These are phyloP conservation scores for Aureobasidium sp. DNA, from an alignment of 2,329 filamentous ascomycete genomes.

Conservation along the genomic window DNA sequence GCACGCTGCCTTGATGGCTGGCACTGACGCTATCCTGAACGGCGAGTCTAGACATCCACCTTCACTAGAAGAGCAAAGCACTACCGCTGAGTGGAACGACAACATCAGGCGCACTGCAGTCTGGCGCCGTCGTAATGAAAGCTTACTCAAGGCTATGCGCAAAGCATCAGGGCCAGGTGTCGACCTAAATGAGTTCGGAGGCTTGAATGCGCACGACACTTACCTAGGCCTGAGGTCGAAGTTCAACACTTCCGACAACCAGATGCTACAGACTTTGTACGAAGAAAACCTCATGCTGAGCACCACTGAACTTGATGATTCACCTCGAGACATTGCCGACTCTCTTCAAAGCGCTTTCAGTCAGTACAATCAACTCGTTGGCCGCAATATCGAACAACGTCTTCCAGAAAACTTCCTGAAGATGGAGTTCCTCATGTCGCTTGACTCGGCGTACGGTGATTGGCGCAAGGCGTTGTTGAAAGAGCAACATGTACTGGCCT, in stretches of 20 bases:
- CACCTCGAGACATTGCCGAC: not conserved
- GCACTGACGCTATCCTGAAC: not conserved
- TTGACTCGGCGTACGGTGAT: constrained; percentile 37
- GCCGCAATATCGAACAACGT: not conserved
- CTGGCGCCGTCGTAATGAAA: not conserved
- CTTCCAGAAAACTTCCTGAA: not conserved
- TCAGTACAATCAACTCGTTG: not conserved
- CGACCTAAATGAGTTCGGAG: not conserved
- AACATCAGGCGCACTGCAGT: not conserved
- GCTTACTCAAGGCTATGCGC: not conserved
- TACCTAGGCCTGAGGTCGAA: not conserved
- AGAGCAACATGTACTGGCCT: not conserved
- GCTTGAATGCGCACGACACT: not conserved
- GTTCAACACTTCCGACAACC: not conserved
- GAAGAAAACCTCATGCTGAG: no score
- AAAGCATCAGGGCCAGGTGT: not conserved
- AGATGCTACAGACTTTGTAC: not conserved
- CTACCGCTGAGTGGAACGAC: not conserved
- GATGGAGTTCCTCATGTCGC: constrained; percentile 34
- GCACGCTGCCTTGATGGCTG: not conserved
- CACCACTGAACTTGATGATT: not conserved
- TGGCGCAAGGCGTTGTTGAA: not conserved
- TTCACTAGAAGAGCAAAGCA: not conserved
- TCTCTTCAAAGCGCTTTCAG: not conserved
- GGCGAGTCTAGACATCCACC: not conserved